These are phyloP conservation scores for Apostasia shenzhenica DNA, from an alignment of 106 monocot species.

Conservation along the genomic window DNA sequence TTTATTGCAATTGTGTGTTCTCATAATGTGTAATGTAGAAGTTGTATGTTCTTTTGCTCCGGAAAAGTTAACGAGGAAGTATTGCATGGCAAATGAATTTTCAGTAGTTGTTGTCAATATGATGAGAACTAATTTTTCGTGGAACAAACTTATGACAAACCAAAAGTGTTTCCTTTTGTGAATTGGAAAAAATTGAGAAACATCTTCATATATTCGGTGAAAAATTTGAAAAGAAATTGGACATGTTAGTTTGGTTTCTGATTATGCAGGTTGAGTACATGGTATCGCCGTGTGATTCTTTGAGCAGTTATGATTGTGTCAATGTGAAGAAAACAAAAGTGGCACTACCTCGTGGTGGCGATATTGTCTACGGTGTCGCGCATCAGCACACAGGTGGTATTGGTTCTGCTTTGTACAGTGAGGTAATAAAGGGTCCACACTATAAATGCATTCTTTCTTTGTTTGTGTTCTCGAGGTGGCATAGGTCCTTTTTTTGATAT, in stretches of 20 bases:
- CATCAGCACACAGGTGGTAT: conserved; percentile 72
- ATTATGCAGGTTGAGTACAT: conserved; percentile 61
- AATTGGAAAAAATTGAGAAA: no score
- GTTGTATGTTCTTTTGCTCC: not conserved
- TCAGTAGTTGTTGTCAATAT: no score
- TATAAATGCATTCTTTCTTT: no score
- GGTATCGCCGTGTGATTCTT: conserved; percentile 31
- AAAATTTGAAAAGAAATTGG: no score
- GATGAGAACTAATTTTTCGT: no score
- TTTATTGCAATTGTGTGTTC: not conserved
- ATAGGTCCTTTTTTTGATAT: not conserved
- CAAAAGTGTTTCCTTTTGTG: no score
- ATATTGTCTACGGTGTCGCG: conserved; percentile 62
- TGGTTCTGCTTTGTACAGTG: conserved; percentile 52
- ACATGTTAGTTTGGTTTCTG: no score
- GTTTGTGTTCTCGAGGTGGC: not conserved
- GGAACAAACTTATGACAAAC: no score
- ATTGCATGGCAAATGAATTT: no score
- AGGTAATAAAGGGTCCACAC: conserved; percentile 28
- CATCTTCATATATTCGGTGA: no score
- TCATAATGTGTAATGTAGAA: not conserved
- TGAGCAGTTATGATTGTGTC: conserved; percentile 26
- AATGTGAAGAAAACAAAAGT: conserved; percentile 28
- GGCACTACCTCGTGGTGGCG: conserved; percentile 61
- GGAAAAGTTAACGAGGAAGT: no score